Percentiles rank a stretch among this genome's conserved stretches.
Evolutionary conservation across 345 rosid genomes (phyloP).

Genomic region (Lenwebbia sp.): DNA sequence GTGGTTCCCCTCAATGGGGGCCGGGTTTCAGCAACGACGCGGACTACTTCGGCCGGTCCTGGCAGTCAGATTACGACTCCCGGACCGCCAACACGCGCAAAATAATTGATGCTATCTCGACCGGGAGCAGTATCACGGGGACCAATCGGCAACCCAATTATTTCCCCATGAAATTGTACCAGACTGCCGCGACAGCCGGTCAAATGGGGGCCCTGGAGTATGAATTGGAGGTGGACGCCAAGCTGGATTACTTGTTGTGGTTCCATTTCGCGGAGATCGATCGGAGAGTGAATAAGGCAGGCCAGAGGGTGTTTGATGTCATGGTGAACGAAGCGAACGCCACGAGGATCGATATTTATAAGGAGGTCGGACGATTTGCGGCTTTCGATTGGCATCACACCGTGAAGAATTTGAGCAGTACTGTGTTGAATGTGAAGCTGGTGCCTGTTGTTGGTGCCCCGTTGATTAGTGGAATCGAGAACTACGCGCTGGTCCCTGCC

Average conservation of each 20-base stretch:
- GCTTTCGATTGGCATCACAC: slow-evolving; percentile 45
- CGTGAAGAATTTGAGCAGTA: slow-evolving; percentile 54
- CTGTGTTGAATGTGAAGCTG: slow-evolving; percentile 45
- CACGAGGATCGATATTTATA: slow-evolving; percentile 55
- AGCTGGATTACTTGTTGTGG: slow-evolving; percentile 87
- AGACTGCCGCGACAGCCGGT: slow-evolving; percentile 48
- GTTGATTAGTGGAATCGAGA: slow-evolving; percentile 76
- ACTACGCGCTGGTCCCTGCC: slow-evolving; percentile 74
- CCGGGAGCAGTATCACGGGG: slow-evolving; percentile 32
- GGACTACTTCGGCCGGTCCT: slow-evolving; percentile 76
- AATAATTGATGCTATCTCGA: slow-evolving; percentile 26
- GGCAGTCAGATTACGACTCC: slow-evolving; percentile 64
- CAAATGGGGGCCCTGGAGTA: slow-evolving; percentile 39
- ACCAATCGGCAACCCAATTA: slow-evolving; percentile 62
- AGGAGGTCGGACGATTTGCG: slow-evolving; percentile 54
- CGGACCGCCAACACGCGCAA: slow-evolving; percentile 15
- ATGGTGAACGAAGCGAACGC: slow-evolving; percentile 59
- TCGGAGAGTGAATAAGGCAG: slow-evolving; percentile 44
- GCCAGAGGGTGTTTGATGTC: slow-evolving; percentile 71
- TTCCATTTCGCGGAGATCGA: slow-evolving; percentile 96
- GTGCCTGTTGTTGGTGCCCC: slow-evolving; percentile 62
- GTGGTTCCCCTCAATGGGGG: slow-evolving; percentile 80
- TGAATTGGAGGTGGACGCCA: slow-evolving; percentile 71
- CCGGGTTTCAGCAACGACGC: slow-evolving; percentile 79
- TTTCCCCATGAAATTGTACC: slow-evolving; percentile 89